Evolutionary conservation across 441 rosid genomes (phyloP).

Genomic region (Monsonia emarginata): DNA sequence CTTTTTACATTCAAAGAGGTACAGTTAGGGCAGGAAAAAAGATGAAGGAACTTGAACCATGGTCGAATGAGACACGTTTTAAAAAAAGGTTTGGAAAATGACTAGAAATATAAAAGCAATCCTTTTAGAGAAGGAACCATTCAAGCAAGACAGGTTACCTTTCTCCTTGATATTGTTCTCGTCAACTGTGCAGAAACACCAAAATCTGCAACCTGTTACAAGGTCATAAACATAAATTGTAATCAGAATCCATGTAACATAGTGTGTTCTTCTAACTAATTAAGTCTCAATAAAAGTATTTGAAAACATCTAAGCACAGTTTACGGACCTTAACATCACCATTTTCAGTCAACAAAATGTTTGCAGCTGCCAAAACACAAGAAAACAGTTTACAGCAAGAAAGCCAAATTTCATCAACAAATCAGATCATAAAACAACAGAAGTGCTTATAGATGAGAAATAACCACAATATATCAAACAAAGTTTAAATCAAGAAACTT

Average conservation of each 20-base stretch:
- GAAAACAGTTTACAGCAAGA: constrained; percentile 16
- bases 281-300: constrained; percentile 7
- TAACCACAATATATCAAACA: neutral
- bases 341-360: constrained; percentile 79
- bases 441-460: no score
- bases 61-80: no score
- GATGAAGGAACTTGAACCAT: neutral
- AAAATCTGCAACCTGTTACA: constrained; percentile 90
- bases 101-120: no score
- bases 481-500: constrained; percentile 1
- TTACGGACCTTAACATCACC: constrained; percentile 91
- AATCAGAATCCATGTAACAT: constrained; percentile 13
- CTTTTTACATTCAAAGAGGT: neutral
- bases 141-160: constrained; percentile 42
- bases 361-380: constrained; percentile 68
- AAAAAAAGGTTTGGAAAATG: neutral
- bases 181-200: constrained; percentile 97
- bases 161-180: constrained; percentile 91
- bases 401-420: constrained; percentile 10
- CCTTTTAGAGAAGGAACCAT: neutral
- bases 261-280: constrained; percentile 5
- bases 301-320: constrained; percentile 3
- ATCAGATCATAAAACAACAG: constrained; percentile 6
- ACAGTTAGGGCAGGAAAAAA: neutral
- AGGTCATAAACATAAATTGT: constrained; percentile 20